phyloP scores from a whole-genome alignment of 768 basidiomycete species.

The Pholiota microspora region DNA sequence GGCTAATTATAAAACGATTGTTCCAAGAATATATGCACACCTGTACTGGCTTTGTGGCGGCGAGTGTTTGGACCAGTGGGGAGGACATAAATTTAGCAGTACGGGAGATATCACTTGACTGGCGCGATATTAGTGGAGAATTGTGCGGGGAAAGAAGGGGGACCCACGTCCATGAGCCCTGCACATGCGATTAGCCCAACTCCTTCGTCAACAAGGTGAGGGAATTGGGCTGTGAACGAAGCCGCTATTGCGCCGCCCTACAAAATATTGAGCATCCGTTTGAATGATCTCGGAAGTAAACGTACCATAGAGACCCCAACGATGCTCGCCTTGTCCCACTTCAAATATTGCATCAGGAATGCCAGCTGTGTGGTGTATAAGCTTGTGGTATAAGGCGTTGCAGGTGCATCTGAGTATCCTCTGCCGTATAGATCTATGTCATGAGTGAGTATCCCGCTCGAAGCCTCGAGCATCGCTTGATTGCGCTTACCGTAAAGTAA shows the following conservation, averaged over 20 bases:
- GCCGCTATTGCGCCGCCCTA: constrained; percentile 76
- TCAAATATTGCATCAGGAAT: constrained; percentile 74
- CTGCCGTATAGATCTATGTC: constrained; percentile 77
- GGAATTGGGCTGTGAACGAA: constrained; percentile 70
- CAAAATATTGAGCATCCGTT: neutral
- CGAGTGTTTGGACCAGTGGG: constrained; percentile 65
- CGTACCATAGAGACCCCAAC: constrained; percentile 77
- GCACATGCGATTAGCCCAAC: constrained; percentile 67
- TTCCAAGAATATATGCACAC: constrained; percentile 32
- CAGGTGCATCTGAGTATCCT: constrained; percentile 81
- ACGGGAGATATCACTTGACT: constrained; percentile 67
- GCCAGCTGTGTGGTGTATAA: constrained; percentile 80
- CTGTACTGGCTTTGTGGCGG: constrained; percentile 59
- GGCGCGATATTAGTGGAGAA: neutral
- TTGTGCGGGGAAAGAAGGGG: neutral
- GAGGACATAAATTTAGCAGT: constrained; percentile 80
- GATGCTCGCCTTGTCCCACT: constrained; percentile 65
- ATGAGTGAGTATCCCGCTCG: neutral
- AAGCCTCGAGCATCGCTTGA: neutral
- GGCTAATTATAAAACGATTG: neutral
- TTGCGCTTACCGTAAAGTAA: constrained; percentile 62
- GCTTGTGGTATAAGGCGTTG: constrained; percentile 59
- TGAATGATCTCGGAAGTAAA: neutral
- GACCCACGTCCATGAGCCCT: constrained; percentile 62
- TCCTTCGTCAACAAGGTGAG: constrained; percentile 63